Base-by-base conservation (phyloP, 495 filamentous ascomycete species). In the Penicillium egyptiacum region DNA sequence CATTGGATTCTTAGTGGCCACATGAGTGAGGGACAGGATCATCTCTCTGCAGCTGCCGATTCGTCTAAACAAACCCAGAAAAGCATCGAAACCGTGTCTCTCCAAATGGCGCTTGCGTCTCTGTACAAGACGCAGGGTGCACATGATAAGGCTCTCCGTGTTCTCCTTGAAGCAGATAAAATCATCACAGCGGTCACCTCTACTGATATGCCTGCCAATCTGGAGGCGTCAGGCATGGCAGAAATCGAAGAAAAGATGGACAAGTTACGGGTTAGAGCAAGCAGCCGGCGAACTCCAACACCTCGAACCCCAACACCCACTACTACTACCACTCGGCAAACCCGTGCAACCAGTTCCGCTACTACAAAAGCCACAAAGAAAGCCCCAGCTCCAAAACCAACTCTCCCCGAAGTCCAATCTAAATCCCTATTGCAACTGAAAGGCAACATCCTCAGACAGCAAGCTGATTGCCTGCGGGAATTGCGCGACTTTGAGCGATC, bases 1-100 rank as follows among this genome's bases (percentile, higher is more conserved):
- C 79, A 88, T 50, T 88, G 80, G 70, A 78, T 86, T 41, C 81
- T 84, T 54, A 83, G 87, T 46, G 86, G 85, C 0, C 72, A 84
- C 57, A 54, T 81, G 1, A 74, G 77, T 0, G 87, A 88, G 63
- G 87, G 87, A 4, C 74, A 81, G 46, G 79, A 85, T 42, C 71
- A 86, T 51, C 76, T 91, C 31, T 66, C 74, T 26, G 74, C 79
- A 33, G 82, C 83, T 4, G 71, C 76, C 58, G 53, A 69, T 52
- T 59, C 74, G 47, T 70, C 75, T 55, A 59, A 72, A 58, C 52
- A 75, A 58, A 35, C 73, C 39, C 62, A 76, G 59, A 68, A 69
- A 52, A 71, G 81, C 69, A 56, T 84, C 55, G 75, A 80, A 70
- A 54, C 76, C 60, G 72, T 75, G 40, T 72, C 67, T 7, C 53